Conservation (phyloP, 495 filamentous ascomycete species). For the Aspergillus bridgeri region DNA sequence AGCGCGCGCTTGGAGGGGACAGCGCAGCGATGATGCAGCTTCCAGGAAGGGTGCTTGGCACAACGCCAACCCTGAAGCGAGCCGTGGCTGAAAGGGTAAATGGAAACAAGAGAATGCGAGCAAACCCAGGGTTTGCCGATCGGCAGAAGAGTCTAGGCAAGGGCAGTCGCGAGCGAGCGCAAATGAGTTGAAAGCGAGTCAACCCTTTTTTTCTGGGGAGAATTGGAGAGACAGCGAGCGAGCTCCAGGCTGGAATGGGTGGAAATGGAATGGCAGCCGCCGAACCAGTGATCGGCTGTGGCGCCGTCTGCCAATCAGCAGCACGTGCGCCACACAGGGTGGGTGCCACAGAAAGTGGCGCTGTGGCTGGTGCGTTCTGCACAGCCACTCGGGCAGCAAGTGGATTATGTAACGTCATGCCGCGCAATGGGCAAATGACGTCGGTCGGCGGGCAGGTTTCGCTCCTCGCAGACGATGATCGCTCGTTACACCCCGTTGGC, state of each 20-base stretch:
- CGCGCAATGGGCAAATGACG: background rate
- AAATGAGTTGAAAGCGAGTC: background rate
- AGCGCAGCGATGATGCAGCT: constrained; percentile 27
- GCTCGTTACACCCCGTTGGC: background rate
- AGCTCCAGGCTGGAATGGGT: background rate
- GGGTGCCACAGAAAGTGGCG: background rate
- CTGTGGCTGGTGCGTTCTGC: background rate
- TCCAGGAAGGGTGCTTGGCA: constrained; percentile 29
- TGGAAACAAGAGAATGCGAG: background rate
- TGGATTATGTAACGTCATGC: background rate
- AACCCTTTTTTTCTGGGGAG: background rate
- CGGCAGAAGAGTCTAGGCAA: background rate
- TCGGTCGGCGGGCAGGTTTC: background rate
- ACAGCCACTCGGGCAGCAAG: background rate
- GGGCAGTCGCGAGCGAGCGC: background rate
- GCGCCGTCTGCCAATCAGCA: too few species aligned
- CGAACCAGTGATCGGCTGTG: background rate
- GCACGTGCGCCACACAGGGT: too few species aligned
- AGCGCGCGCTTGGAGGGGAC: constrained; percentile 21
- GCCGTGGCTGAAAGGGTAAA: constrained; percentile 7
- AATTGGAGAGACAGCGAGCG: background rate
- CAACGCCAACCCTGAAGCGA: constrained; percentile 27
- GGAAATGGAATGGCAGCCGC: background rate
- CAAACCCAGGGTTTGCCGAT: background rate
- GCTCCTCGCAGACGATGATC: background rate